Percentiles rank a stretch among this genome's conserved stretches.
phyloP scores from a whole-genome alignment of 139 green algal genomes.

The Cymbomonas tetramitiformis region DNA sequence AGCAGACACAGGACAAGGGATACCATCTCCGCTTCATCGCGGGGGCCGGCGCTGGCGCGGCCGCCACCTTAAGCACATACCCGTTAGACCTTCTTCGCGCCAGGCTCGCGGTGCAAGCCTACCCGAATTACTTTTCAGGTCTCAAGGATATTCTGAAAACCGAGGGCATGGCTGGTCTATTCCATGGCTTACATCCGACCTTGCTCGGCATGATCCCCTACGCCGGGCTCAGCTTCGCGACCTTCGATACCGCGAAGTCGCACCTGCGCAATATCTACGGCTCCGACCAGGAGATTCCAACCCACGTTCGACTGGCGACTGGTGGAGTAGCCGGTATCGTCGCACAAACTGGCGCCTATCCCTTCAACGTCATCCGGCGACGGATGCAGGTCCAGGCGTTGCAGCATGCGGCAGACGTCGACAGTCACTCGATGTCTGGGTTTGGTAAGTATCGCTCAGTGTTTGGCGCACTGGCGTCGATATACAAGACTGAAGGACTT shows the following conservation, averaged over 20 bases:
- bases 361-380: constrained; percentile 6
- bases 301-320: background rate
- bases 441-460: background rate
- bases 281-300: background rate
- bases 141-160: background rate
- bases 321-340: background rate
- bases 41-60: constrained; percentile 3
- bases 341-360: constrained; percentile 10
- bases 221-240: constrained; percentile 6
- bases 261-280: background rate
- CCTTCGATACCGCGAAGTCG: constrained; percentile 8
- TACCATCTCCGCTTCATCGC: constrained; percentile 10
- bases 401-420: too few species aligned
- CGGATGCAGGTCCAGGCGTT: constrained; percentile 13
- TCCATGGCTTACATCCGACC: background rate
- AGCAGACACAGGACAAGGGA: too few species aligned
- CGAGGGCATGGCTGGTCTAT: background rate
- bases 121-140: background rate
- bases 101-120: background rate
- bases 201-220: constrained; percentile 14
- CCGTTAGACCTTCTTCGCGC: constrained; percentile 13
- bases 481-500: constrained; percentile 8
- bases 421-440: background rate
- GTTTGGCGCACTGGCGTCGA: background rate
- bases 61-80: constrained; percentile 9